Percentiles rank a stretch among this genome's conserved stretches.
Conservation (phyloP, 148 eudicot genomes). For the Chenopodium quinoa region DNA sequence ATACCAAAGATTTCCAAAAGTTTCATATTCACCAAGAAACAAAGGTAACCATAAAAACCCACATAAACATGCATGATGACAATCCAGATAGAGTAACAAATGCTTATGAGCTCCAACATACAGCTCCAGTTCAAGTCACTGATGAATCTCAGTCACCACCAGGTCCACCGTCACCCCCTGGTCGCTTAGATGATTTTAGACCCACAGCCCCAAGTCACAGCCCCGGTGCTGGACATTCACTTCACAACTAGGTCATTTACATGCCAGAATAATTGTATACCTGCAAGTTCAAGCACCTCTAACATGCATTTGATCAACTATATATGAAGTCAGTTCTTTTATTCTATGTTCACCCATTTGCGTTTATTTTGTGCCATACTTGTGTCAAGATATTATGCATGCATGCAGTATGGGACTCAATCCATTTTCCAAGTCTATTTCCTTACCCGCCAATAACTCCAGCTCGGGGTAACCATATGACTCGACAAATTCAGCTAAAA, state of each 20-base stretch:
- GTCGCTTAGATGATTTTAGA: conserved; percentile 35
- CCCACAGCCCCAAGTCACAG: conserved; percentile 58
- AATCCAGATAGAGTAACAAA: neutral
- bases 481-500: neutral
- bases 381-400: neutral
- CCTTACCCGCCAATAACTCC: conserved; percentile 14
- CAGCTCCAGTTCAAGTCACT: conserved; percentile 17
- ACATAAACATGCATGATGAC: conserved; percentile 9
- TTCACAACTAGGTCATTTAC: conserved; percentile 31
- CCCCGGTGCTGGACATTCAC: conserved; percentile 55
- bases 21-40: conserved; percentile 21
- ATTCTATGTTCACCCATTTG: neutral
- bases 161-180: conserved; percentile 19
- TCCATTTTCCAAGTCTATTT: neutral
- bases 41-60: conserved; percentile 1
- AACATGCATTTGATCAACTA: conserved; percentile 7
- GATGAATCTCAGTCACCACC: conserved; percentile 27
- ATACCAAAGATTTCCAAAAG: conserved; percentile 24
- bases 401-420: conserved; percentile 12
- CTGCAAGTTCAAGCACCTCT: neutral
- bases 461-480: neutral
- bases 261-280: neutral
- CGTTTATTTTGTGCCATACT: neutral
- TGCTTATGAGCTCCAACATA: conserved; percentile 11
- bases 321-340: neutral